These are phyloP conservation scores for Leccinum boreale DNA, from an alignment of 768 basidiomycete species.

Conservation along the genomic window DNA sequence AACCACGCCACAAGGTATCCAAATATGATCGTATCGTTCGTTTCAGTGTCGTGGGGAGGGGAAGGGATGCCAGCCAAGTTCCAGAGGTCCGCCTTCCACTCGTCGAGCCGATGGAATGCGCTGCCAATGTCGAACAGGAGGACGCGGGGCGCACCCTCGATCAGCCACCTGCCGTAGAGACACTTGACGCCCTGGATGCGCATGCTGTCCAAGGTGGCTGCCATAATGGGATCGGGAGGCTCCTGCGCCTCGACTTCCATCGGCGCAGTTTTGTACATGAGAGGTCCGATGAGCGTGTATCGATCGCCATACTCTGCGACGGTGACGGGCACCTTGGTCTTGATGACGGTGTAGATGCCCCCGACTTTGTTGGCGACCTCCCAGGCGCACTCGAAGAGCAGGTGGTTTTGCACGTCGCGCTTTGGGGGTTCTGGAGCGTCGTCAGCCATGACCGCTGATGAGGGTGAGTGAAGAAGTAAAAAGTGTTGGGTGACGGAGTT, in stretches of 20 bases:
- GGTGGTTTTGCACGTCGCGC: slow-evolving; percentile 74
- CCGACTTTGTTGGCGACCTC: slow-evolving; percentile 99
- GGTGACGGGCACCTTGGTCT: slow-evolving; percentile 98
- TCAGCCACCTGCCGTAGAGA: slow-evolving; percentile 96
- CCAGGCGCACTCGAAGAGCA: slow-evolving; percentile 96
- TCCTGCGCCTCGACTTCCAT: slow-evolving; percentile 98
- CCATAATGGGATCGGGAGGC: slow-evolving; percentile 76
- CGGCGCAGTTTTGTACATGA: slow-evolving; percentile 96
- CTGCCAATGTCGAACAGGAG: slow-evolving; percentile 94
- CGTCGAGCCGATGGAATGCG: slow-evolving; percentile 83
- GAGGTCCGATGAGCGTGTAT: slow-evolving; percentile 95
- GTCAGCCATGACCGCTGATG: slow-evolving; percentile 19
- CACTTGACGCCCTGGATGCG: slow-evolving; percentile 86
- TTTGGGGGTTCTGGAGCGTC: slow-evolving; percentile 25
- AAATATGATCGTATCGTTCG: slow-evolving; percentile 97
- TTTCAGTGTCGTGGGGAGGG: slow-evolving; percentile 95
- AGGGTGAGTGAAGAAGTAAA: not conserved
- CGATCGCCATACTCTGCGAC: slow-evolving; percentile 93
- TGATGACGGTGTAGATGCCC: slow-evolving; percentile 99
- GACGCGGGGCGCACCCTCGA: slow-evolving; percentile 94
- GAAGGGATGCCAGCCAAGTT: slow-evolving; percentile 97
- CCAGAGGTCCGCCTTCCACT: slow-evolving; percentile 99
- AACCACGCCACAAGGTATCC: slow-evolving; percentile 99
- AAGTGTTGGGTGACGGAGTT: slow-evolving; percentile 3
- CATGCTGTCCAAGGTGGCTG: slow-evolving; percentile 78